phyloP scores from a whole-genome alignment of 140 eudicot genomes.

The Oenanthe javanica region DNA sequence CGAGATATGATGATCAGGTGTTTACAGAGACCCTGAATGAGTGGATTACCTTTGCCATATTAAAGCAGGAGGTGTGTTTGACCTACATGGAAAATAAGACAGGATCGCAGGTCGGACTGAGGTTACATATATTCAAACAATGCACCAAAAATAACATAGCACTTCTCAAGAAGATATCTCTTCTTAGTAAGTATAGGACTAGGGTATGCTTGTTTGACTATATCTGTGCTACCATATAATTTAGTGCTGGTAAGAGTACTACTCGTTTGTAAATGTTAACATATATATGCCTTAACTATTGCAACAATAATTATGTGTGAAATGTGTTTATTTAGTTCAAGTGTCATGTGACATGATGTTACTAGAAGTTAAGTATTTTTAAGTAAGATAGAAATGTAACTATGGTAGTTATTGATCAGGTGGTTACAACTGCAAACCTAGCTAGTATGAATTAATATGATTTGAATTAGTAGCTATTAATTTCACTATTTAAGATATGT shows the following conservation, averaged over 20 bases:
- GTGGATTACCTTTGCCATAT: background rate
- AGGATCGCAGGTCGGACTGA: background rate
- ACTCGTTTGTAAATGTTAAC: background rate
- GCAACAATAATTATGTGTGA: too few relatives aligned
- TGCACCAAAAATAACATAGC: background rate
- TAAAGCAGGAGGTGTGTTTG: background rate
- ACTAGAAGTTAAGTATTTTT: too few relatives aligned
- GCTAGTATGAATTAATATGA: too few relatives aligned
- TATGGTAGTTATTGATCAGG: too few relatives aligned
- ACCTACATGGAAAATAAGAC: background rate
- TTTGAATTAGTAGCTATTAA: too few relatives aligned
- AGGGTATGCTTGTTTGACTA: background rate
- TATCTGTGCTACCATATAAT: background rate
- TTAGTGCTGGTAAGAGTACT: background rate
- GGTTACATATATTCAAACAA: too few relatives aligned
- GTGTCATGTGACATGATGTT: too few relatives aligned
- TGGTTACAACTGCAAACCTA: too few relatives aligned
- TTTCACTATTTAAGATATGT: too few relatives aligned
- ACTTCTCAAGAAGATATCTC: background rate
- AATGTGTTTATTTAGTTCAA: too few relatives aligned
- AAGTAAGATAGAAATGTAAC: too few relatives aligned
- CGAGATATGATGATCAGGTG: background rate
- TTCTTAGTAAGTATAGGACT: background rate
- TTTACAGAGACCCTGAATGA: background rate
- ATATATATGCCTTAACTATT: too few relatives aligned